Conservation (phyloP, 2,329 filamentous ascomycete genomes). For the Aspergillus amoenus region DNA sequence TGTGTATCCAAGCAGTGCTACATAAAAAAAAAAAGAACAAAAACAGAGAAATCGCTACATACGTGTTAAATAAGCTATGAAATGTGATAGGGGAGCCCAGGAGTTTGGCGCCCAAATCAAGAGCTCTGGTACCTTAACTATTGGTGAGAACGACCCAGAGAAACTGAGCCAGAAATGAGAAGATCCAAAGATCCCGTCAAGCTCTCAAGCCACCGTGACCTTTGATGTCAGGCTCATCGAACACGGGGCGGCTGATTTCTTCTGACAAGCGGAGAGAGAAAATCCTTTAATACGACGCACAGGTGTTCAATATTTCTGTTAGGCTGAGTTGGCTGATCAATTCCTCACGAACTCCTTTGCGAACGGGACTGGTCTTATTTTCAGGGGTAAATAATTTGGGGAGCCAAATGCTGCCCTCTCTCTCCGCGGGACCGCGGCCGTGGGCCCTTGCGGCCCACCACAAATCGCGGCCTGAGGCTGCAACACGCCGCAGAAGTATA, state of each 20-base stretch:
- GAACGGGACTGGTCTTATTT: constrained; percentile 9
- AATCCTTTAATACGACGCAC: too few relatives aligned
- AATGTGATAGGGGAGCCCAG: not conserved
- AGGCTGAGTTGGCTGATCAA: not conserved
- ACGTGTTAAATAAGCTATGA: not conserved
- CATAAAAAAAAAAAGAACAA: not conserved
- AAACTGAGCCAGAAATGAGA: not conserved
- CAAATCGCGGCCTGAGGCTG: constrained; percentile 3
- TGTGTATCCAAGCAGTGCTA: constrained; percentile 11
- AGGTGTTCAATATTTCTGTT: not conserved
- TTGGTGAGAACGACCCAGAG: not conserved
- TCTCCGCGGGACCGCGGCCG: constrained; percentile 7
- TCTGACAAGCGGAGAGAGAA: not conserved
- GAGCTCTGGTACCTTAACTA: not conserved
- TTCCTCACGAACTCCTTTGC: not conserved
- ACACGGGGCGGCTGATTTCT: not conserved
- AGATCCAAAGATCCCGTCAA: not conserved
- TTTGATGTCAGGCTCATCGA: not conserved
- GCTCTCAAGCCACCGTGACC: not conserved
- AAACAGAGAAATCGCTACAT: not conserved
- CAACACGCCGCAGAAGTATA: not conserved
- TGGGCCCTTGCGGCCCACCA: constrained; percentile 25
- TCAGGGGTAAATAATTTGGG: constrained; percentile 26
- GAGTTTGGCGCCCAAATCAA: not conserved
- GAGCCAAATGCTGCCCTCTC: constrained; percentile 11